phyloP scores from a whole-genome alignment of 257 asterid genomes.

The Ilex aquifolium region DNA sequence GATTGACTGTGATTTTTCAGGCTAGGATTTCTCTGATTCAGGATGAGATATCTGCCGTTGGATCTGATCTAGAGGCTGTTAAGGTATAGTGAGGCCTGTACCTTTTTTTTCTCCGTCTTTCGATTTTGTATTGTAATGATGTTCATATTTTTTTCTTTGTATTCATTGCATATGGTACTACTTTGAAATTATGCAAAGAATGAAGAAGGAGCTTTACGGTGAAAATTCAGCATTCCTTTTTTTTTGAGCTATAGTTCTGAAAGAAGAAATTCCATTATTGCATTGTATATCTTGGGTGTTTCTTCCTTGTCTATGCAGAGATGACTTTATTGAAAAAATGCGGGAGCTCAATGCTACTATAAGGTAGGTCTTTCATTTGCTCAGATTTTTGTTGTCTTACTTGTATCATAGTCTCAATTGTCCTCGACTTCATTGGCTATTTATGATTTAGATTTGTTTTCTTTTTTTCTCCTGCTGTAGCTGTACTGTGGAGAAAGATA shows the following conservation, averaged over 20 bases:
- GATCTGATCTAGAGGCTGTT: constrained; percentile 44
- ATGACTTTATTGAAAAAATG: constrained; percentile 62
- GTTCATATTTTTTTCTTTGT: not conserved
- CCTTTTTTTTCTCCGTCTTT: too few species aligned
- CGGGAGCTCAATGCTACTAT: constrained; percentile 54
- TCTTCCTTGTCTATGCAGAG: constrained; percentile 41
- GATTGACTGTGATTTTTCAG: constrained; percentile 24
- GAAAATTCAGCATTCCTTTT: constrained; percentile 3
- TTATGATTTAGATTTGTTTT: not conserved
- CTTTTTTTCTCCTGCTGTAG: constrained; percentile 2
- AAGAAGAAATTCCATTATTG: too few species aligned
- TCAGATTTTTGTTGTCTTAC: not conserved
- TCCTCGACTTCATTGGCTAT: too few species aligned
- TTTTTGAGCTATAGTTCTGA: not conserved
- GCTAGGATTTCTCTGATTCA: constrained; percentile 48
- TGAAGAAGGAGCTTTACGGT: constrained; percentile 54
- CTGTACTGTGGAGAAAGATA: too few species aligned
- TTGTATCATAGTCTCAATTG: too few species aligned
- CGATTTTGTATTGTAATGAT: not conserved
- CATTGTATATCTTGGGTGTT: not conserved
- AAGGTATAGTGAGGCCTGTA: constrained; percentile 27
- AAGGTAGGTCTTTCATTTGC: constrained; percentile 34
- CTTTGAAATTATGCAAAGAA: constrained; percentile 38
- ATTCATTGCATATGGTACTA: not conserved
- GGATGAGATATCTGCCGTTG: constrained; percentile 43